Evolutionary conservation across 2,329 filamentous ascomycete genomes (phyloP).

Genomic region (Chrysoporthe austroafricana): DNA sequence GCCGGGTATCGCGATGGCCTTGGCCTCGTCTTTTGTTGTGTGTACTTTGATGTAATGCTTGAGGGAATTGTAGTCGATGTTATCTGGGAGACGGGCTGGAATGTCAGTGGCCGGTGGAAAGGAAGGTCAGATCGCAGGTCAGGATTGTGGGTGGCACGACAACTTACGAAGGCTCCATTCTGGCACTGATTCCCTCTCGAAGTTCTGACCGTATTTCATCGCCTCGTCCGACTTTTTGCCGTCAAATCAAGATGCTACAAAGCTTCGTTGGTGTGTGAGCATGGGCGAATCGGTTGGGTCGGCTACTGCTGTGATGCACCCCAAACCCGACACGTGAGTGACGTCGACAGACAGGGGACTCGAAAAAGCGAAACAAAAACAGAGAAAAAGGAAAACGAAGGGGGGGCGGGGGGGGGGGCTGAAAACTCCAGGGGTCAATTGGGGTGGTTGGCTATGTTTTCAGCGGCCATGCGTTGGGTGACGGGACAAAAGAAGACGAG

Average conservation of each 20-base stretch:
- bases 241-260: neutral
- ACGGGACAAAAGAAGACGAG: neutral
- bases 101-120: neutral
- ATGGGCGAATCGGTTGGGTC: conserved; percentile 2
- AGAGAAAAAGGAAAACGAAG: neutral
- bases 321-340: neutral
- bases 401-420: neutral
- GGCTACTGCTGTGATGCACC: neutral
- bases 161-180: conserved; percentile 76
- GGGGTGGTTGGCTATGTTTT: too few relatives aligned
- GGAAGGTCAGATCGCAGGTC: conserved; percentile 19
- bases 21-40: conserved; percentile 71
- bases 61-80: conserved; percentile 86
- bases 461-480: neutral
- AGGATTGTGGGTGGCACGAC: neutral
- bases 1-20: conserved; percentile 75
- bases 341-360: neutral
- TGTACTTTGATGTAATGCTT: conserved; percentile 83
- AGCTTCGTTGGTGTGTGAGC: neutral
- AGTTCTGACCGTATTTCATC: conserved; percentile 79
- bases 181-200: conserved; percentile 76
- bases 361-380: neutral
- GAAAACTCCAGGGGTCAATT: too few relatives aligned
- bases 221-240: conserved; percentile 10
- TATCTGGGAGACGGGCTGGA: conserved; percentile 58